A percentile compares a stretch with the other conserved stretches of the same genome.
phyloP scores from a whole-genome alignment of 1,284 basidiomycete genomes.

The Hortiboletus rubellus region DNA sequence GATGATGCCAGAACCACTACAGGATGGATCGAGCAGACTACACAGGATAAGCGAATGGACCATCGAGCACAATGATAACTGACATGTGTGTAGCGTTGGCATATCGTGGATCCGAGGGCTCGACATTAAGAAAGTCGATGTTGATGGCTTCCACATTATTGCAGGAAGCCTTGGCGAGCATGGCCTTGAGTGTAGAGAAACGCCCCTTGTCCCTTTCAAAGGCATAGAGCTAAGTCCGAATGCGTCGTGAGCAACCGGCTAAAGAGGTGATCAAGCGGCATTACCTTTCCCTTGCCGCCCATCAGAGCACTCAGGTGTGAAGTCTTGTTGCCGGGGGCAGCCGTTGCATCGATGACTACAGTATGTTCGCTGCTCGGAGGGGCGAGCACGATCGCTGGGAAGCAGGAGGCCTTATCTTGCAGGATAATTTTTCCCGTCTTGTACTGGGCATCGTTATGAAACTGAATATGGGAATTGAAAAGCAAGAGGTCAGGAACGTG shows the following conservation, averaged over 20 bases:
- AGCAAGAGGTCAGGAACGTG: constrained; percentile 82
- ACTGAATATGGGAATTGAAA: constrained; percentile 66
- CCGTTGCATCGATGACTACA: constrained; percentile 90
- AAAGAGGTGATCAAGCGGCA: constrained; percentile 7
- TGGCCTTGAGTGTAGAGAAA: constrained; percentile 78
- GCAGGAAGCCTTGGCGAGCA: constrained; percentile 81
- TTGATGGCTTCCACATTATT: constrained; percentile 73
- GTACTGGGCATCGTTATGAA: constrained; percentile 66
- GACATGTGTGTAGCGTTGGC: constrained; percentile 80
- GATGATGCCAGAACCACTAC: constrained; percentile 90
- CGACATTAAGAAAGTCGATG: constrained; percentile 76
- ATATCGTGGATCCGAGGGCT: constrained; percentile 65
- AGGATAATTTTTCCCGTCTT: constrained; percentile 81
- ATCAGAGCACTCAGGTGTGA: constrained; percentile 90
- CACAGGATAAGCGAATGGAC: constrained; percentile 4
- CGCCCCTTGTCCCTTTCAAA: constrained; percentile 83
- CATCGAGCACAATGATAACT: constrained; percentile 31
- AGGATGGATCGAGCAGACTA: constrained; percentile 90
- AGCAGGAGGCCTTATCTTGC: constrained; percentile 98
- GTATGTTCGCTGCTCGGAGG: constrained; percentile 52
- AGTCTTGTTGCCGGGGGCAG: constrained; percentile 98
- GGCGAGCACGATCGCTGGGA: constrained; percentile 83
- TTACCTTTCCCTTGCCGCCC: constrained; percentile 75
- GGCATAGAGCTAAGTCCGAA: constrained; percentile 63
- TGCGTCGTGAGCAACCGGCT: constrained; percentile 8